phyloP scores from a whole-genome alignment of 78 protist genomes.

The Dictyostelium brefeldianum region DNA sequence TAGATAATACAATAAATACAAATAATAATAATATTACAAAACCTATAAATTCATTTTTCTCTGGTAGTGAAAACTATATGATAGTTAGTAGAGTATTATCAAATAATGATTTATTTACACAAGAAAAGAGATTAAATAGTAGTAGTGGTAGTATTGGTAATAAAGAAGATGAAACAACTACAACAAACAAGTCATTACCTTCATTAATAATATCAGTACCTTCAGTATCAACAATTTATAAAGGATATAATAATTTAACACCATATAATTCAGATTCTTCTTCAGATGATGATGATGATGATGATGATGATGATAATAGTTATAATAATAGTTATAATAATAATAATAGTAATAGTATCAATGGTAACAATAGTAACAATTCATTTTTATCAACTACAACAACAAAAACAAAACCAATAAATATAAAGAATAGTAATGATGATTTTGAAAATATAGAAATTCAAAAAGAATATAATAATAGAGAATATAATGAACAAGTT shows the following conservation, averaged over 20 bases:
- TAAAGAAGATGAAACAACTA: background rate
- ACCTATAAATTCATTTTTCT: background rate
- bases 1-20: background rate
- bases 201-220: background rate
- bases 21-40: background rate
- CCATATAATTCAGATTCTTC: background rate
- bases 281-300: background rate
- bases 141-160: background rate
- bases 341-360: too few species aligned
- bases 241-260: background rate
- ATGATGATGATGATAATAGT: background rate
- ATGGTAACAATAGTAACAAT: too few species aligned
- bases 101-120: background rate
- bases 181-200: too few species aligned
- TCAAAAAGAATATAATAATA: background rate
- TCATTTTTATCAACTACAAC: background rate
- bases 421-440: constrained; percentile 6
- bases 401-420: background rate
- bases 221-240: background rate
- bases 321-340: background rate
- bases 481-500: background rate
- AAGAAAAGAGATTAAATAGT: background rate
- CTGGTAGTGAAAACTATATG: constrained; percentile 15
- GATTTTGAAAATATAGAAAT: constrained; percentile 4
- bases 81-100: constrained; percentile 14